A percentile compares a stretch with the other conserved stretches of the same genome.
phyloP scores from a whole-genome alignment of 2,329 filamentous ascomycete genomes.

The Fusarium nelsonii region DNA sequence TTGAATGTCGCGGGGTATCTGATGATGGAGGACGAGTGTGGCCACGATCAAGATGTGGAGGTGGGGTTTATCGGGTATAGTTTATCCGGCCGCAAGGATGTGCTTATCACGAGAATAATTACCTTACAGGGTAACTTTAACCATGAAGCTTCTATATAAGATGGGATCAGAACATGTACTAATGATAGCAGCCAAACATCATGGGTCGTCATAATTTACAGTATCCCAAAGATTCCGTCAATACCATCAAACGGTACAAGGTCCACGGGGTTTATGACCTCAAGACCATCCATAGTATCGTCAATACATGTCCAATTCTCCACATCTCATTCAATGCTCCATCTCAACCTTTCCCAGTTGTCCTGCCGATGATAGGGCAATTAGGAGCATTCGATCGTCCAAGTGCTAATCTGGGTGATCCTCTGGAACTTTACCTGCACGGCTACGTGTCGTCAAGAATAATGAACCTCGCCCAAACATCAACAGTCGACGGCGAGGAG shows the following conservation, averaged over 20 bases:
- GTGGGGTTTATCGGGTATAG: slow-evolving; percentile 24
- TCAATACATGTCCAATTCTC: slow-evolving; percentile 81
- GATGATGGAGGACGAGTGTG: slow-evolving; percentile 38
- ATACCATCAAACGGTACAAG: slow-evolving; percentile 76
- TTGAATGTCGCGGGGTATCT: slow-evolving; percentile 45
- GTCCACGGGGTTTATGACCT: slow-evolving; percentile 77
- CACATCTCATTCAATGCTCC: slow-evolving; percentile 81
- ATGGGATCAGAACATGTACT: too few species aligned
- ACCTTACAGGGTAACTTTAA: slow-evolving; percentile 23
- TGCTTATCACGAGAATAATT: slow-evolving; percentile 2
- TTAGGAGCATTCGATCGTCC: slow-evolving; percentile 78
- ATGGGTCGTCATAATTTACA: slow-evolving; percentile 60
- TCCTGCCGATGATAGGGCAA: slow-evolving; percentile 88
- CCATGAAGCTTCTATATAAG: background rate
- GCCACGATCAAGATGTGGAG: slow-evolving; percentile 45
- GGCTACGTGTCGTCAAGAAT: slow-evolving; percentile 85
- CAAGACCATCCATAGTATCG: slow-evolving; percentile 77
- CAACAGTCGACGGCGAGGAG: background rate
- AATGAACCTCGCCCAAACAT: slow-evolving; percentile 68
- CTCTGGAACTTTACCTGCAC: slow-evolving; percentile 83
- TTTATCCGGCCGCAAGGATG: slow-evolving; percentile 31
- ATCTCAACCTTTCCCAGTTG: slow-evolving; percentile 77
- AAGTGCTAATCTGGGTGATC: slow-evolving; percentile 71
- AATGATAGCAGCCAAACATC: background rate
- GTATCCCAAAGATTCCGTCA: slow-evolving; percentile 73